phyloP scores from a whole-genome alignment of 1,284 basidiomycete species.

The Sparassis latifolia region DNA sequence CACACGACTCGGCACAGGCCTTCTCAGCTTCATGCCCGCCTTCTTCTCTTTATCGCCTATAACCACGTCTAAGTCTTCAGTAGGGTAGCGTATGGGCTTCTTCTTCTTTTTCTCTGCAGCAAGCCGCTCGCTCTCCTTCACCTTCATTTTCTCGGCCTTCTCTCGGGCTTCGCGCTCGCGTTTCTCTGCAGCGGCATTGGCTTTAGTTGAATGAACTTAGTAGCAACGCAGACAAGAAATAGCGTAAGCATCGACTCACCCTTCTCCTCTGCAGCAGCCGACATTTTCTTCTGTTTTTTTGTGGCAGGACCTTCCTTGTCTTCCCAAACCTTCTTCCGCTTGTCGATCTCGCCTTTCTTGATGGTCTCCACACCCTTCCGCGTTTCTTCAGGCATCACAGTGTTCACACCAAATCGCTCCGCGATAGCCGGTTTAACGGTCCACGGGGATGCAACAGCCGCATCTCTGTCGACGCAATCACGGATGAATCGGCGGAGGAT shows the following conservation, averaged over 20 bases:
- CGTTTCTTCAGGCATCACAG: constrained; percentile 82
- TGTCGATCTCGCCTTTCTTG: constrained; percentile 84
- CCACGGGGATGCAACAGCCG: constrained; percentile 92
- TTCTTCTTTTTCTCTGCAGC: constrained; percentile 81
- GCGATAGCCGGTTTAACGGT: constrained; percentile 85
- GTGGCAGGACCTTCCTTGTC: constrained; percentile 72
- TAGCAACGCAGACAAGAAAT: constrained; percentile 4
- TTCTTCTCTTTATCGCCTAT: constrained; percentile 74
- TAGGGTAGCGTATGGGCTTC: constrained; percentile 83
- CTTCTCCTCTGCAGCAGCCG: constrained; percentile 63
- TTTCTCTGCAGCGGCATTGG: constrained; percentile 42
- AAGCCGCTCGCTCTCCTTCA: constrained; percentile 62
- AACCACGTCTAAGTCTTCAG: constrained; percentile 77
- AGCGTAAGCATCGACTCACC: constrained; percentile 33
- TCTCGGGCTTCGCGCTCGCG: constrained; percentile 63
- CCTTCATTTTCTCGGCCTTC: constrained; percentile 59
- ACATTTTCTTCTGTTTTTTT: constrained; percentile 78
- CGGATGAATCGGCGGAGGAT: constrained; percentile 94
- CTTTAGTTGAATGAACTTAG: constrained; percentile 24
- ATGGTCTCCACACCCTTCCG: constrained; percentile 71
- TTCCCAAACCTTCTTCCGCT: constrained; percentile 83
- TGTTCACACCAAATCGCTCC: constrained; percentile 75
- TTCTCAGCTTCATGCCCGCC: constrained; percentile 58
- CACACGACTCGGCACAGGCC: constrained; percentile 60
- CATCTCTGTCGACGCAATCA: constrained; percentile 87